These are phyloP conservation scores for Suillus alpinus DNA, from an alignment of 768 basidiomycete species.

Conservation along the genomic window DNA sequence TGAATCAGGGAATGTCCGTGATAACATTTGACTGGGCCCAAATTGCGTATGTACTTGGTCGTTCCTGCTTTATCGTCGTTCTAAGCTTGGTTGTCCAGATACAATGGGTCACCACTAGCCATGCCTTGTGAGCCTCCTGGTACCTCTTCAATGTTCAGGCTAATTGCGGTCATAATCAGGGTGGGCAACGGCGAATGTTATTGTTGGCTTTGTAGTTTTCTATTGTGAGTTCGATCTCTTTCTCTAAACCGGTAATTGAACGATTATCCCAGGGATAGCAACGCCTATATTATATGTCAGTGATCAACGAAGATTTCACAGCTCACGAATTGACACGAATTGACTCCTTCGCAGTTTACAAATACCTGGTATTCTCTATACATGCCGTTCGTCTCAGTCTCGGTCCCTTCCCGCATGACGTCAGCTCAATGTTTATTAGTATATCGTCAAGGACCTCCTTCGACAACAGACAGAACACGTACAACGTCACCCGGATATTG, in stretches of 20 bases:
- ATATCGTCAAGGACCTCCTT: constrained; percentile 63
- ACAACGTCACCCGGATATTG: constrained; percentile 60
- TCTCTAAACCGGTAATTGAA: neutral
- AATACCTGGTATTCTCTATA: constrained; percentile 60
- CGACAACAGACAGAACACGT: constrained; percentile 54
- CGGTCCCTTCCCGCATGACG: neutral
- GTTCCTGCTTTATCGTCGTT: neutral
- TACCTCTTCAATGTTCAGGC: neutral
- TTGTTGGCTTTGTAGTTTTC: constrained; percentile 65
- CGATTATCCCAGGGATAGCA: constrained; percentile 24
- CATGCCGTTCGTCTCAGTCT: constrained; percentile 46
- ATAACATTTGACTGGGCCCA: constrained; percentile 83
- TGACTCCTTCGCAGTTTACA: constrained; percentile 40
- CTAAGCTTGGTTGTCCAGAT: constrained; percentile 14
- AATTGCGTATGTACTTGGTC: constrained; percentile 37
- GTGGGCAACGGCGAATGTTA: constrained; percentile 80
- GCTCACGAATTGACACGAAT: constrained; percentile 4
- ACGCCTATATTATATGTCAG: constrained; percentile 42
- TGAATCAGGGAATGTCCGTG: constrained; percentile 56
- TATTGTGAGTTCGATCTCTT: constrained; percentile 45
- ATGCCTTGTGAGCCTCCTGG: constrained; percentile 49
- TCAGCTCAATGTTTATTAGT: constrained; percentile 18
- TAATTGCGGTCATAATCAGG: constrained; percentile 26
- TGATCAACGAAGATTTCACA: constrained; percentile 43
- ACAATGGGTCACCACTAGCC: constrained; percentile 52